Evolutionary conservation across 2,329 filamentous ascomycete species (phyloP).

Genomic region (Nemania abortiva): DNA sequence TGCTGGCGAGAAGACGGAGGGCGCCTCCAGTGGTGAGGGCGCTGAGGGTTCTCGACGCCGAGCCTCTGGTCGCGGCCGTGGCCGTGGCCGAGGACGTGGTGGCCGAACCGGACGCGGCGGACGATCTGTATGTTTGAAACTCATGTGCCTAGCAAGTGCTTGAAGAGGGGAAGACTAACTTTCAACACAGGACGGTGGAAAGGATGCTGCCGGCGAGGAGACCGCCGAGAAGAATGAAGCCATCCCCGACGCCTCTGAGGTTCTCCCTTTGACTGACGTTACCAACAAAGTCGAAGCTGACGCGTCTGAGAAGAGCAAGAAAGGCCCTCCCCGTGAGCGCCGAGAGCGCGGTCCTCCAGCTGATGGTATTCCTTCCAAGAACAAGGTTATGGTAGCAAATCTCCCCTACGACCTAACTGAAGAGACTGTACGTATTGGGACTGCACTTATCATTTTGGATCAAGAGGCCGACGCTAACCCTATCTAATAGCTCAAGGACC

Average conservation of each 20-base stretch:
- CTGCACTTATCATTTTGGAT: background rate
- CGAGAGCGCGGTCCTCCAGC: constrained; percentile 93
- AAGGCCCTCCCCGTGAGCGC: constrained; percentile 69
- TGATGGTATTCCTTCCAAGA: constrained; percentile 98
- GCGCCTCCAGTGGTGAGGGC: constrained; percentile 78
- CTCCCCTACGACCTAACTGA: constrained; percentile 97
- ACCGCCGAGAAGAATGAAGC: constrained; percentile 60
- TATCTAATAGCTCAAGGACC: constrained; percentile 85
- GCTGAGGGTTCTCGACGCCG: constrained; percentile 74
- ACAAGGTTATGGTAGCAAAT: constrained; percentile 99
- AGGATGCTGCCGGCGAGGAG: constrained; percentile 63
- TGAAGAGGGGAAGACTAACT: constrained; percentile 37
- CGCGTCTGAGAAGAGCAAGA: constrained; percentile 55
- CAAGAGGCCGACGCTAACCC: constrained; percentile 31
- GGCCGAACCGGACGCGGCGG: constrained; percentile 74
- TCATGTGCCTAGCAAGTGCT: background rate
- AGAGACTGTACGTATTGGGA: constrained; percentile 78
- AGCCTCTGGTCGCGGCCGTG: constrained; percentile 73
- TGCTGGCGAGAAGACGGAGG: constrained; percentile 80
- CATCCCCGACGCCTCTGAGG: constrained; percentile 65
- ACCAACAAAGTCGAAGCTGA: constrained; percentile 62
- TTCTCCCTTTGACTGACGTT: constrained; percentile 67
- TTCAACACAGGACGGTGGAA: constrained; percentile 56
- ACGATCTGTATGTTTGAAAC: constrained; percentile 62
- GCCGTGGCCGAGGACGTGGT: constrained; percentile 74